Evolutionary conservation across 495 filamentous ascomycete genomes (phyloP), one percentile per base, ranked within the genome.

Genomic region (Xylaria sp.): DNA sequence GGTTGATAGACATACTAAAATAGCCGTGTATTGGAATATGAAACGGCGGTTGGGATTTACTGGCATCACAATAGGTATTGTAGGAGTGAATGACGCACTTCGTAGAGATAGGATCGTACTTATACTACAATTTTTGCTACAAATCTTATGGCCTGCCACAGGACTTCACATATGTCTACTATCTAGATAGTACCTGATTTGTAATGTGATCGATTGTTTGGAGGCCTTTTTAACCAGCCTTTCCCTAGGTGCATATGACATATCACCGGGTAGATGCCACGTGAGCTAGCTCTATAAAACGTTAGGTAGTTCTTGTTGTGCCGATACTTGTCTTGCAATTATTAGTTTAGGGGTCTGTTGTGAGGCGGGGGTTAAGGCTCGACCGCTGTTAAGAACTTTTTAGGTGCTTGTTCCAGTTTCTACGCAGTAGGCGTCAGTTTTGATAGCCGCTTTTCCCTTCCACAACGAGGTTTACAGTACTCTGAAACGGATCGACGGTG

Each of bases 401-500:
- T 31, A 3, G 2, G 26, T 4, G 26, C 5, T 19, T 31, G 14
- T 31, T 53, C 29, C 29, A 31, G n/a, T 50, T 14, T 29, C 24
- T 29, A 1, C n/a, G 41, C 17, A 17, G 15, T 44, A 44, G 3
- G 14, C 6, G 44, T 24, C n/a, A 12, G 50, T 26, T 58, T 21
- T 15, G 43, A 37, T n/a, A 19, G 26, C 17, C 63, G 9, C 12
- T 26, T 9, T 40, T 33, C 31, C 29, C 31, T 26, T n/a, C n/a
- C n/a, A n/a, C 31, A 33, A 29, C 48, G 41, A 24, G 19, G 48
- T 67, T 31, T 53, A 21, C 29, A 40, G 19, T 53, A 5, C 1
- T n/a, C 46, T 66, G 63, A 66, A 66, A 66, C 63, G 17, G 63
- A 66, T 66, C 63, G 63, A 31, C 63, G 17, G n/a, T 14, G 46